A percentile compares a stretch with the other conserved stretches of the same genome.
phyloP scores from a whole-genome alignment of 1,284 basidiomycete species.

The Cryptococcus wingfieldii region DNA sequence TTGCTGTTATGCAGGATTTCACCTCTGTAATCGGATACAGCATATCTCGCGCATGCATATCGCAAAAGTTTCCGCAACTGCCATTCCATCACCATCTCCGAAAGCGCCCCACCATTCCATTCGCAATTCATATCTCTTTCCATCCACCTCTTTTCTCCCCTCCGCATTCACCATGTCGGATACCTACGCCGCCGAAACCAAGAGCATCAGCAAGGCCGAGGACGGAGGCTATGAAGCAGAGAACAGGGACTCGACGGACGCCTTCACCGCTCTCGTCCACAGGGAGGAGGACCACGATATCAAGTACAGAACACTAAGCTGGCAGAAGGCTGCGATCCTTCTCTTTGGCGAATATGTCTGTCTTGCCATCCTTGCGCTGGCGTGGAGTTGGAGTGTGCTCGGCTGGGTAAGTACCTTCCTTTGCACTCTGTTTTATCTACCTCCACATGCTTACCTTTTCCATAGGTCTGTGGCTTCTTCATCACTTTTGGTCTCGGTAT shows the following conservation, averaged over 20 bases:
- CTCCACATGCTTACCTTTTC: not conserved
- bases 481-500: slow-evolving; percentile 59
- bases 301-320: slow-evolving; percentile 38
- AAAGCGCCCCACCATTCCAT: not conserved
- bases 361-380: slow-evolving; percentile 44
- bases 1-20: no score
- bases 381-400: slow-evolving; percentile 41
- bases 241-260: slow-evolving; percentile 8
- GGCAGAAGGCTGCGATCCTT: slow-evolving; percentile 44
- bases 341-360: slow-evolving; percentile 48
- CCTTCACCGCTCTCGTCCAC: slow-evolving; percentile 30
- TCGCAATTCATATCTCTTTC: not conserved
- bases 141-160: not conserved
- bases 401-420: slow-evolving; percentile 28
- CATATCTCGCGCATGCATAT: no score
- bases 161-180: not conserved
- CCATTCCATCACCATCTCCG: not conserved
- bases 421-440: not conserved
- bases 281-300: slow-evolving; percentile 40
- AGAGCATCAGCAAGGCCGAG: not conserved
- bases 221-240: not conserved
- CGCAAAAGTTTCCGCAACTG: no score
- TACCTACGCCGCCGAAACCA: no score
- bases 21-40: no score
- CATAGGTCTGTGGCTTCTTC: slow-evolving; percentile 48